These are phyloP conservation scores for Lactarius tabidus DNA, from an alignment of 768 basidiomycete genomes.

Conservation along the genomic window DNA sequence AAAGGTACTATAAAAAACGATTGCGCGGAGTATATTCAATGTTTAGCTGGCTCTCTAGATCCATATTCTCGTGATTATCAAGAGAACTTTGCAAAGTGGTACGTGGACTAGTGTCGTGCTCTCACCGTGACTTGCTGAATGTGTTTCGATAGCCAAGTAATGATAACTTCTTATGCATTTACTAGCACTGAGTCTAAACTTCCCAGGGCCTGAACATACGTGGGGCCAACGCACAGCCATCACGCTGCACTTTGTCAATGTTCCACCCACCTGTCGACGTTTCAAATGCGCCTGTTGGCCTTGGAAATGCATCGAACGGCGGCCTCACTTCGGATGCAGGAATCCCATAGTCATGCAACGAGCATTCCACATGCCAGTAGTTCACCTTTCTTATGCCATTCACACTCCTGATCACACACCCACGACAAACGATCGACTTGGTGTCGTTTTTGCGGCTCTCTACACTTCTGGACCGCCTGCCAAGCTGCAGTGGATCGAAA, in stretches of 20 bases:
- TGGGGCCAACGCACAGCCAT: too few species aligned
- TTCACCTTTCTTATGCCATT: neutral
- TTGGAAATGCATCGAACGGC: slow-evolving; percentile 50
- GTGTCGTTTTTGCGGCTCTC: slow-evolving; percentile 53
- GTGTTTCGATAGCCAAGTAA: slow-evolving; percentile 38
- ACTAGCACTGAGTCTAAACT: too few species aligned
- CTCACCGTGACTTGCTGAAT: neutral
- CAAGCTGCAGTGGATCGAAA: slow-evolving; percentile 34
- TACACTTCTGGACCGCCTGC: slow-evolving; percentile 53
- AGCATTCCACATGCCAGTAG: slow-evolving; percentile 54
- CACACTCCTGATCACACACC: slow-evolving; percentile 26
- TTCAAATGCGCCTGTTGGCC: slow-evolving; percentile 29
- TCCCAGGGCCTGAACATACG: too few species aligned
- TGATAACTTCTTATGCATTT: neutral
- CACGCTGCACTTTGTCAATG: slow-evolving; percentile 49
- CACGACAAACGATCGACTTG: slow-evolving; percentile 46
- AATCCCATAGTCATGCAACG: slow-evolving; percentile 51
- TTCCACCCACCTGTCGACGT: slow-evolving; percentile 43
- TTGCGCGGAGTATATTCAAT: neutral
- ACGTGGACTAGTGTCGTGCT: slow-evolving; percentile 42
- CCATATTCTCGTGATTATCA: slow-evolving; percentile 56
- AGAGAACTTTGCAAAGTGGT: slow-evolving; percentile 36
- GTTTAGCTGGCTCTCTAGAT: slow-evolving; percentile 33
- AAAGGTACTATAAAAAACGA: slow-evolving; percentile 36
- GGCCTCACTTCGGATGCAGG: slow-evolving; percentile 49